A percentile compares a stretch with the other conserved stretches of the same genome.
Evolutionary conservation across 345 rosid genomes (phyloP).

Genomic region (Aquilaria sinensis): DNA sequence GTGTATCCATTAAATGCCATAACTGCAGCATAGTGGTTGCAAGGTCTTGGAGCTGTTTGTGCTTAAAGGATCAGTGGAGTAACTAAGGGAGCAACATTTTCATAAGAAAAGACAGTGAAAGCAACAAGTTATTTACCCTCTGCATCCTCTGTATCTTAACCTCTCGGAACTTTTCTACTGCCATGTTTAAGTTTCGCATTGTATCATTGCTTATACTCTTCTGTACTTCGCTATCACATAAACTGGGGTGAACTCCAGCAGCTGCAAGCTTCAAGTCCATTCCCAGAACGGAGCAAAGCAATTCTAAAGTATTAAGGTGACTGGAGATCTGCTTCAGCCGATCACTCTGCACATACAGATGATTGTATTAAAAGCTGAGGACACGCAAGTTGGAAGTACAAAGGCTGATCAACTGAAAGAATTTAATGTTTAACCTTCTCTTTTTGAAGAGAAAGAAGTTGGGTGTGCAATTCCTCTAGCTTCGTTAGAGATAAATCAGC

Average conservation of each 20-base stretch:
- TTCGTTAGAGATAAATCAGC: slow-evolving; percentile 71
- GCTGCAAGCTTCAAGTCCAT: slow-evolving; percentile 53
- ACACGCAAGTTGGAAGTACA: neutral
- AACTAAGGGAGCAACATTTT: slow-evolving; percentile 3
- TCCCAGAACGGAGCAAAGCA: slow-evolving; percentile 70
- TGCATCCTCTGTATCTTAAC: slow-evolving; percentile 87
- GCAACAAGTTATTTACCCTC: slow-evolving; percentile 35
- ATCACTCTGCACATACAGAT: slow-evolving; percentile 40
- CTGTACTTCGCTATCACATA: slow-evolving; percentile 45
- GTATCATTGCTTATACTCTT: slow-evolving; percentile 52
- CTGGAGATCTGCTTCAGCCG: slow-evolving; percentile 58
- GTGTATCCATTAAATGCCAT: slow-evolving; percentile 99
- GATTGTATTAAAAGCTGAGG: slow-evolving; percentile 1
- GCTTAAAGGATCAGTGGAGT: slow-evolving; percentile 9
- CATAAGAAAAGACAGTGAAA: slow-evolving; percentile 6
- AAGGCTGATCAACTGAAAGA: slow-evolving; percentile 4
- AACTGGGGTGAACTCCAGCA: slow-evolving; percentile 50
- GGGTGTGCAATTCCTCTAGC: slow-evolving; percentile 64
- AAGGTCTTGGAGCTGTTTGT: slow-evolving; percentile 90
- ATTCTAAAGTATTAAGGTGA: slow-evolving; percentile 36
- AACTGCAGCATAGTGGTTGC: slow-evolving; percentile 88
- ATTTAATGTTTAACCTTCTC: slow-evolving; percentile 51
- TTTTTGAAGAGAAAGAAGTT: slow-evolving; percentile 56
- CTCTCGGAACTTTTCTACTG: slow-evolving; percentile 49
- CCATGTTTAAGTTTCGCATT: slow-evolving; percentile 40